Evolutionary conservation across 371 early-diverging fungal species (phyloP), one percentile per base, ranked within the genome.

Genomic region (Funneliformis caledonium): DNA sequence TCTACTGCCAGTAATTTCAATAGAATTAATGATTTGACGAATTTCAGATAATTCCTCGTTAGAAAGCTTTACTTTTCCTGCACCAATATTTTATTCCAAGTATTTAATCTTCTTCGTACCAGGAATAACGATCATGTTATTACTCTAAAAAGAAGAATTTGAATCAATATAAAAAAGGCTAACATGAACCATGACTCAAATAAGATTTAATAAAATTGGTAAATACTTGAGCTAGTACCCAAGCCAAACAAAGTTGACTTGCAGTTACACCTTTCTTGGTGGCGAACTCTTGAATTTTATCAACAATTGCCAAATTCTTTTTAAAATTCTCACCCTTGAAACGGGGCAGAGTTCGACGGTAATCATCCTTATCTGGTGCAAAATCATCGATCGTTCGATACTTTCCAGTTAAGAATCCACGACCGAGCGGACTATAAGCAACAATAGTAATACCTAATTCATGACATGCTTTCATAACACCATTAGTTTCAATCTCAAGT

Each of bases 361-460:
- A 85, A 77, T 91, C 91, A 48, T 81, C 83, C 5, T 37, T 37
- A 37, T 37, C 3, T 37, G 70, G 82, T 14, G 78, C 84, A 26
- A 91, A 73, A 48, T 90, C 89, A 19, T 88, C 88, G 50, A 85
- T 77, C 10, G 83, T 86, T 69, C 87, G 82, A 6, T 78, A 75
- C 33, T 78, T 48, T 45, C 91, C 91, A 1, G 90, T 89, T 60
- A 91, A 76, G 52, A 92, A 88, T 11, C 91, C 93, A 47, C 90
- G 88, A 10, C 93, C 93, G 0, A 92, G 82, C 0, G 90, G 89
- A 5, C 87, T 83, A 59, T 89, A 91, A 9, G 89, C 86, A 8
- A 91, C 86, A 19, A 92, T 81, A 14, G 89, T 86, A 50, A 92
- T 85, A 31, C 91, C 90, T 19, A 91, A 86, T 75, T 91, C 89